Evolutionary conservation across 2,329 filamentous ascomycete species (phyloP).

Genomic region (Dothideomycetes sp.): DNA sequence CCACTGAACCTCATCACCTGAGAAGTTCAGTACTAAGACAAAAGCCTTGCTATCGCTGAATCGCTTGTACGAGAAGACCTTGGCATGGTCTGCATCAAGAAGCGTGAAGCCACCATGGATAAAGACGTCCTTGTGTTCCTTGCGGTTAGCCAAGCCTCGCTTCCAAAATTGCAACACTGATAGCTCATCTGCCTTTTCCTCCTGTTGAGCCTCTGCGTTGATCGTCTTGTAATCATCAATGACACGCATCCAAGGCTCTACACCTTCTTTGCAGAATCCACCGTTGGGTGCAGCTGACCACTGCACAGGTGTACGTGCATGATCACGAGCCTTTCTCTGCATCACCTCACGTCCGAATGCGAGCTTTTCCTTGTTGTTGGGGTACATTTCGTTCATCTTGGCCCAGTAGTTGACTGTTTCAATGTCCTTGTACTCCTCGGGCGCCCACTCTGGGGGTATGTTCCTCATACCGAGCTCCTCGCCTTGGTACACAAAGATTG

Average conservation of each 20-base stretch:
- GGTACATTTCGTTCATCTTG: constrained; percentile 28
- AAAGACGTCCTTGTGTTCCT: constrained; percentile 46
- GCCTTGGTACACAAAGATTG: constrained; percentile 40
- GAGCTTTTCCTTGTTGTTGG: constrained; percentile 24
- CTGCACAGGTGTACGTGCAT: constrained; percentile 58
- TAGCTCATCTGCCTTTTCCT: constrained; percentile 18
- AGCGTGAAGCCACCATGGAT: constrained; percentile 49
- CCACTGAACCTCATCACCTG: constrained; percentile 20
- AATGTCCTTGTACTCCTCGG: constrained; percentile 39
- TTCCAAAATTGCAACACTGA: constrained; percentile 54
- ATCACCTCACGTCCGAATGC: constrained; percentile 41
- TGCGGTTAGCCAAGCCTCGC: constrained; percentile 42
- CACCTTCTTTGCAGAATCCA: constrained; percentile 46
- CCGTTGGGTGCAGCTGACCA: constrained; percentile 48
- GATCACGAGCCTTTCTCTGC: constrained; percentile 51
- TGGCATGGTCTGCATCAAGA: constrained; percentile 39
- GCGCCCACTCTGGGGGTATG: constrained; percentile 30
- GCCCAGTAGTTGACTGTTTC: constrained; percentile 48
- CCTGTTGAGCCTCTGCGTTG: constrained; percentile 46
- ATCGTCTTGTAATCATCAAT: constrained; percentile 42
- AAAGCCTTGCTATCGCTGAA: constrained; percentile 18
- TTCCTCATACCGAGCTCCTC: constrained; percentile 43
- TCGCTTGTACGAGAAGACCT: constrained; percentile 42
- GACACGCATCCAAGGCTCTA: constrained; percentile 49
- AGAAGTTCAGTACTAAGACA: constrained; percentile 25